Evolutionary conservation across 2,329 filamentous ascomycete species (phyloP), one percentile per base, ranked within the genome.

Genomic region (Aspergillus uvarum): DNA sequence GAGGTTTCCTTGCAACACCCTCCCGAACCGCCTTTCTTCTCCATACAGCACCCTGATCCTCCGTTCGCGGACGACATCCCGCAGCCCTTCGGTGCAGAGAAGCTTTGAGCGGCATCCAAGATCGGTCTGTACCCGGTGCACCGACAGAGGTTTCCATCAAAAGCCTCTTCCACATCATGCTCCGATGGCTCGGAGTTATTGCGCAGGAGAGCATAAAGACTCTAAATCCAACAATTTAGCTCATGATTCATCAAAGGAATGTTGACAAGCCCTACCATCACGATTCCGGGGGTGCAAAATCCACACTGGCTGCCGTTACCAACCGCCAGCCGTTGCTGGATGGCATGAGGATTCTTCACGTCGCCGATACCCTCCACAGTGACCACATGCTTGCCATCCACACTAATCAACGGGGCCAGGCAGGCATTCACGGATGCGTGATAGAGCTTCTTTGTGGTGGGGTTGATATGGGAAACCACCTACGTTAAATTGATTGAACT

Each of bases 361-460:
- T 89, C 91, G 11, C 95, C 95, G 69, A 99, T 97, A 6, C 95
- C 95, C 77, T 99, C 95, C 47, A 99, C 89, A 3, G 95, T 99
- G 72, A 99, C 93, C 71, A 98, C 92, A 83, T 99, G 95, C 75
- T 99, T 99, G 49, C 95, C 95, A 74, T 98, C 95, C 48, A 98
- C 85, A 70, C 92, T 96, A 66, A 92, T 90, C 51, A 99, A 83
- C 6, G 95, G 95, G 11, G 95, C 94, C 55, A 99, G 82, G 74
- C 95, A 99, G 47, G 95, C 95, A 74, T 99, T 99, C 61, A 98
- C 91, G 56, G 91, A 96, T 59, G 95, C 95, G 81, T 99, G 94
- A 72, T 98, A 98, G 68, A 98, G 91, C 74, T 90, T 85, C 70
- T 91, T 91, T 5, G 93, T 97, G 3, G 92, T 96, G 1, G 92